Evolutionary conservation across 441 rosid genomes (phyloP).

Genomic region (Croton laevigatus): DNA sequence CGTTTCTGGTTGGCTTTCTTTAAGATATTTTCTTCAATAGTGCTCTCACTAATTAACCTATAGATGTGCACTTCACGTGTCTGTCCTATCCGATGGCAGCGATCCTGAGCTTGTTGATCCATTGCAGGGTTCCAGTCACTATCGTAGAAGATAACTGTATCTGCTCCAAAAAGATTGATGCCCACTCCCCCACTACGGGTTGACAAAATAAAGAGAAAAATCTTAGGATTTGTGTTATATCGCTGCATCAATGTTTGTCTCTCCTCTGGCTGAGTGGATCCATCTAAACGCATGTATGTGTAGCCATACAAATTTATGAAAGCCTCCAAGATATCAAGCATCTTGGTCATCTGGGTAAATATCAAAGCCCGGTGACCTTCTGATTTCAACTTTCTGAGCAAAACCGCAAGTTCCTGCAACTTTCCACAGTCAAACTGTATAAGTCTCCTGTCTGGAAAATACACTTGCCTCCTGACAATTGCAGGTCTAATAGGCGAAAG

Average conservation of each 20-base stretch:
- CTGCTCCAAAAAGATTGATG: conserved; percentile 99
- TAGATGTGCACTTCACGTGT: conserved; percentile 99
- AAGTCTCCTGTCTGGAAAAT: conserved; percentile 95
- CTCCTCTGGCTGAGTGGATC: conserved; percentile 99
- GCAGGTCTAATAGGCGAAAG: conserved; percentile 94
- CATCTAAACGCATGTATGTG: conserved; percentile 99
- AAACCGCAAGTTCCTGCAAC: conserved; percentile 93
- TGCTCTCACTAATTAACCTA: conserved; percentile 95
- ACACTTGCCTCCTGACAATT: conserved; percentile 90
- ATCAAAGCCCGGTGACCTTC: conserved; percentile 97
- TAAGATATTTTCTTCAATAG: conserved; percentile 97
- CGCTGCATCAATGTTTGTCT: conserved; percentile 99
- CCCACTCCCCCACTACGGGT: conserved; percentile 99
- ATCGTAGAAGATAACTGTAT: conserved; percentile 97
- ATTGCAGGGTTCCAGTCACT: conserved; percentile 99
- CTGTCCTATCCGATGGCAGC: conserved; percentile 99
- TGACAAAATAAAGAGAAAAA: conserved; percentile 94
- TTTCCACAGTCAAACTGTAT: conserved; percentile 99
- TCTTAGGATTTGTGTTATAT: conserved; percentile 97
- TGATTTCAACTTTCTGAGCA: conserved; percentile 87
- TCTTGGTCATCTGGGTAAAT: conserved; percentile 99
- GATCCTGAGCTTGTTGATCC: conserved; percentile 99
- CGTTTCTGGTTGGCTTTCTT: conserved; percentile 99
- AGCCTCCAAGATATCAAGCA: conserved; percentile 99
- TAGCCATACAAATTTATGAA: conserved; percentile 96